Conservation (phyloP, 495 filamentous ascomycete genomes). For the Podospora sp. region DNA sequence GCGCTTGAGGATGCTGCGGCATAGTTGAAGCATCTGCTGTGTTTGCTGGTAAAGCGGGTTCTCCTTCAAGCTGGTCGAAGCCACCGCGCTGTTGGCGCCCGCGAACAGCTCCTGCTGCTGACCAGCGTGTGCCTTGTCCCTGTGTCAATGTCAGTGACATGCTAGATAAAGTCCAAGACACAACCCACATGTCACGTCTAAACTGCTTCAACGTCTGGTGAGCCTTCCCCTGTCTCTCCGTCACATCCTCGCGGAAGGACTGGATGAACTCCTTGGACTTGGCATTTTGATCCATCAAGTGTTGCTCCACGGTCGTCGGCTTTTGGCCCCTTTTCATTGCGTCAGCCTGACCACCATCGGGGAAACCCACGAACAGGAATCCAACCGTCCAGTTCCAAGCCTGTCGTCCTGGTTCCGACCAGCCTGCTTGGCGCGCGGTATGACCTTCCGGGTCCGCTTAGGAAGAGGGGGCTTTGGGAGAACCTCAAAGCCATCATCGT, state of each 20-base stretch:
- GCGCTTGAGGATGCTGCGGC: constrained; percentile 25
- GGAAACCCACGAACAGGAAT: neutral
- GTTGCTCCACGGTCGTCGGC: constrained; percentile 29
- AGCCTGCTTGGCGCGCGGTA: neutral
- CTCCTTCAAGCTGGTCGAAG: constrained; percentile 6
- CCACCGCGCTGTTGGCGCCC: constrained; percentile 2
- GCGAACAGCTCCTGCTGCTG: constrained; percentile 9
- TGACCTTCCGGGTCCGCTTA: constrained; percentile 19
- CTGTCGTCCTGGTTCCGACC: constrained; percentile 14
- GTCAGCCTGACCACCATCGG: neutral
- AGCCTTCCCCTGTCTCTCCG: constrained; percentile 27
- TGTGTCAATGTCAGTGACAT: neutral
- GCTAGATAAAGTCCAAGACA: neutral
- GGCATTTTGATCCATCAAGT: constrained; percentile 27
- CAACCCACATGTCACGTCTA: constrained; percentile 27
- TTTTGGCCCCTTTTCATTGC: neutral
- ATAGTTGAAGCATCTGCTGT: constrained; percentile 20
- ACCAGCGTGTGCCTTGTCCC: constrained; percentile 1
- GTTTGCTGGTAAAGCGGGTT: constrained; percentile 28
- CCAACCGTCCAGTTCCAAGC: neutral
- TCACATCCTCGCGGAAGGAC: constrained; percentile 30
- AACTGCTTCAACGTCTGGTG: constrained; percentile 21
- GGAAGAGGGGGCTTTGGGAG: constrained; percentile 9
- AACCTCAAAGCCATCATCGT: constrained; percentile 5
- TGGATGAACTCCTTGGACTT: constrained; percentile 41